Evolutionary conservation across 805 yeast genomes (phyloP), one percentile per base, ranked within the genome.

Genomic region (Hermanozyma aechmeae): DNA sequence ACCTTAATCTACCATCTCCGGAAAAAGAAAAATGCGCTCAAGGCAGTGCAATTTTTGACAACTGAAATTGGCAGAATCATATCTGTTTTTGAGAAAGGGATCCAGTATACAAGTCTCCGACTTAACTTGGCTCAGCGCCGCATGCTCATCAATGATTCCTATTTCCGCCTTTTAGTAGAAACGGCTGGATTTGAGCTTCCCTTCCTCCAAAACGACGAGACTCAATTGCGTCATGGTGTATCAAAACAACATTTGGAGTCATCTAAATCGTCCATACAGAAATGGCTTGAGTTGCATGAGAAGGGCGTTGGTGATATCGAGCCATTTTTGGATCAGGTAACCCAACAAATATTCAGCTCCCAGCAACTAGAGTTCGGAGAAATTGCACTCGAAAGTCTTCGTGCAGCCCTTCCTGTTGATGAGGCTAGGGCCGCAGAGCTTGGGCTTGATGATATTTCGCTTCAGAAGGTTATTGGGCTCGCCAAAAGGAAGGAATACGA

Each of bases 151-250:
- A 60, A 58, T 13, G 72, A 76, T 31, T 65, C 75, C 3, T 56
- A 67, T 28, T 32, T 72, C 12, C 48, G 83, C 19, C 51, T 72
- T 17, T 46, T 76, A 12, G 48, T 77, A 28, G 46, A 49, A 7
- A 39, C 61, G 4, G 46, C 71, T 13, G 79, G 78, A 6, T 68
- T 65, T 33, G 55, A 50, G 4, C 31, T 68, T 11, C 72, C 75
- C 1, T 54, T 39, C 15, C 48, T 48, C 5, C 46, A 61, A 17
- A 58, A 51, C 17, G 70, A 59, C 25, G 43, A 43, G 3, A 71
- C 68, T 35, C 42, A 56, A 11, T 43, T 76, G 10, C 65, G 62
- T 1, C 31, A 43, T 0, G 29, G 47, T 1, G 40, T 65, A 1
- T 40, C 58, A 1, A 35, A 49, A 5, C 53, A 52, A 3, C 38